phyloP scores from a whole-genome alignment of 2,329 filamentous ascomycete species.

The Sclerotinia glacialis region DNA sequence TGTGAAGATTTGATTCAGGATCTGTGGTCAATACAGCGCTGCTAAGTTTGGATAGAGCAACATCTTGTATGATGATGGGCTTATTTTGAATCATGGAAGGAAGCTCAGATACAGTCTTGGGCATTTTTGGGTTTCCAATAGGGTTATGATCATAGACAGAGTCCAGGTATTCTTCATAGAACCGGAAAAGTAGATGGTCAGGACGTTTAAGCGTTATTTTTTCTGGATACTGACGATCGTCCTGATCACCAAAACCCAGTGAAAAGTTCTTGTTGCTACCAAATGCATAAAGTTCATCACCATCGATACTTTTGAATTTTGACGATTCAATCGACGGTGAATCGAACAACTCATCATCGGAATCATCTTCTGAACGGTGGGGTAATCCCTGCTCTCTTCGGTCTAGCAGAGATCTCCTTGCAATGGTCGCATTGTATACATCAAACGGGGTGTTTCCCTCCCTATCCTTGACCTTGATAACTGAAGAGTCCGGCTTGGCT shows the following conservation, averaged over 20 bases:
- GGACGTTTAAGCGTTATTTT: slow-evolving; percentile 74
- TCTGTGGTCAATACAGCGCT: slow-evolving; percentile 86
- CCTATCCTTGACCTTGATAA: slow-evolving; percentile 93
- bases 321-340: background rate
- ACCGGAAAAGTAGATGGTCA: slow-evolving; percentile 69
- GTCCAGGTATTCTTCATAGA: slow-evolving; percentile 66
- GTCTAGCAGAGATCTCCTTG: slow-evolving; percentile 62
- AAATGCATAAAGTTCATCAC: slow-evolving; percentile 89
- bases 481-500: slow-evolving; percentile 59
- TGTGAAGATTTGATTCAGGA: slow-evolving; percentile 83
- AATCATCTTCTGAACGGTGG: slow-evolving; percentile 28
- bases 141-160: slow-evolving; percentile 31
- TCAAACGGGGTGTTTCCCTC: slow-evolving; percentile 96
- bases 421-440: slow-evolving; percentile 84
- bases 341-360: slow-evolving; percentile 44
- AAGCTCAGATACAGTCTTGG: slow-evolving; percentile 50
- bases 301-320: slow-evolving; percentile 45
- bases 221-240: slow-evolving; percentile 91
- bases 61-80: slow-evolving; percentile 74
- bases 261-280: slow-evolving; percentile 96
- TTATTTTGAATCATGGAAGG: slow-evolving; percentile 70
- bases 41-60: slow-evolving; percentile 86
- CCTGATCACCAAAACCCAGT: slow-evolving; percentile 89
- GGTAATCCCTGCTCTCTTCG: slow-evolving; percentile 18
- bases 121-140: slow-evolving; percentile 27